phyloP scores from a whole-genome alignment of 306 rosid genomes.

The Cucumis hystrix region DNA sequence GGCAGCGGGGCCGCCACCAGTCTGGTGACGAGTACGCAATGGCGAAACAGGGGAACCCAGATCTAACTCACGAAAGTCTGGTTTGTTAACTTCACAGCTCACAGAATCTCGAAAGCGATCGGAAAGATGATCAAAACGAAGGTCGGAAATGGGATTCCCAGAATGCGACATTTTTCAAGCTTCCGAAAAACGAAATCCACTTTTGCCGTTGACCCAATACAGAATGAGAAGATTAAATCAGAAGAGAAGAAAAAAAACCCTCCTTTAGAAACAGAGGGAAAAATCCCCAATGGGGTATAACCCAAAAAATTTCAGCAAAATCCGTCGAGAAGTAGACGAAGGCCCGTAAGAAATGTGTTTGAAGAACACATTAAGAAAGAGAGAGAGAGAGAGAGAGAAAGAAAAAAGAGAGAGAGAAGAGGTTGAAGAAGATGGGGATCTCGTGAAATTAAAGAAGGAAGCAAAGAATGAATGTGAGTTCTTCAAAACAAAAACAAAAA shows the following conservation, averaged over 20 bases:
- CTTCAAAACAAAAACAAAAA: slow-evolving; percentile 8
- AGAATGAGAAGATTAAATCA: not conserved
- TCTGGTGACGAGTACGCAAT: slow-evolving; percentile 39
- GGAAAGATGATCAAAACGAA: slow-evolving; percentile 23
- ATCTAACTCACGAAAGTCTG: slow-evolving; percentile 82
- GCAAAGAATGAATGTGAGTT: slow-evolving; percentile 84
- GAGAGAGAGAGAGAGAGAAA: not conserved
- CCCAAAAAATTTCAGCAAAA: slow-evolving; percentile 26
- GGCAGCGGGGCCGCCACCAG: slow-evolving; percentile 30
- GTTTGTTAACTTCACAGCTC: slow-evolving; percentile 57
- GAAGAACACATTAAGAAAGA: slow-evolving; percentile 25
- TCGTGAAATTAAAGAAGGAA: slow-evolving; percentile 73
- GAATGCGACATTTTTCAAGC: slow-evolving; percentile 55
- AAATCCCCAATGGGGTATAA: not conserved
- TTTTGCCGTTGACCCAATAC: not conserved
- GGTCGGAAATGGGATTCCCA: slow-evolving; percentile 41
- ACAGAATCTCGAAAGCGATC: slow-evolving; percentile 56
- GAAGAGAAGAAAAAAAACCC: not conserved
- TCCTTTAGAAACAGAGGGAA: not conserved
- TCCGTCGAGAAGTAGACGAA: slow-evolving; percentile 4
- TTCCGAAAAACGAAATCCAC: not conserved
- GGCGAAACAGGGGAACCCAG: slow-evolving; percentile 96
- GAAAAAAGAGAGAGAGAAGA: not conserved
- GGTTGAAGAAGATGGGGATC: slow-evolving; percentile 61
- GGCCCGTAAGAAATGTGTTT: slow-evolving; percentile 13